Base-by-base conservation (phyloP, 1,139 yeast species). In the Hansenula lynferdii region DNA sequence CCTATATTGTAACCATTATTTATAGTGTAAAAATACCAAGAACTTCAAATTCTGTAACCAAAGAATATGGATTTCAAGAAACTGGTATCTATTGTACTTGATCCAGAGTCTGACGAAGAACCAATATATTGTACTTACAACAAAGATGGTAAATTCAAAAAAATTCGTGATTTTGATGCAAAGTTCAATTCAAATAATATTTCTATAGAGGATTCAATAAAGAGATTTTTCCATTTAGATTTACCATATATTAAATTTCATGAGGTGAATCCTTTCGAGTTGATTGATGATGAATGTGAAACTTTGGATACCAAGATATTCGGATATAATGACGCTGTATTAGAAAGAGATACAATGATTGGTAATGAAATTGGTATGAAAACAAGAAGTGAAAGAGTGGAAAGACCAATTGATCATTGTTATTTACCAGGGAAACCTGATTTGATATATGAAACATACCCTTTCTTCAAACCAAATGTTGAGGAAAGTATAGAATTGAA, bases 361-460 rank as follows among this genome's bases (percentile, higher is more conserved):
- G 40, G 47, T 5, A 43, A 41, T 31, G 37, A 40, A n/a, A 24
- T 53, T 10, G 57, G 57, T 0, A 12, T 45, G 25, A 49, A 39
- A 33, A 31, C 18, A 10, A 33, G 38, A 4, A 38, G 31, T 7
- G 37, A 34, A 12, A 28, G 35, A 14, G 18, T 47, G 14, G 53
- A 48, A 11, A 31, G 39, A 10, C 36, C 40, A 2, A 21, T 32
- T 15, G 51, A 45, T 12, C 47, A 49, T 28, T 41, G 29, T 21
- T 52, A 45, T 33, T 38, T 47, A 2, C 54, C 53, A 4, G 49
- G 50, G 1, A 18, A 51, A 25, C 54, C 56, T 3, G 39, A 41
- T 9, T 28, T 50, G 15, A 36, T 49, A 4, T 49, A 43, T 28
- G 55, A 53, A 25, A 49, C 46, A 7, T 53, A 51, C 25, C 57